phyloP scores from a whole-genome alignment of 352 stramenopile genomes.

The Phytophthora sansomeana region DNA sequence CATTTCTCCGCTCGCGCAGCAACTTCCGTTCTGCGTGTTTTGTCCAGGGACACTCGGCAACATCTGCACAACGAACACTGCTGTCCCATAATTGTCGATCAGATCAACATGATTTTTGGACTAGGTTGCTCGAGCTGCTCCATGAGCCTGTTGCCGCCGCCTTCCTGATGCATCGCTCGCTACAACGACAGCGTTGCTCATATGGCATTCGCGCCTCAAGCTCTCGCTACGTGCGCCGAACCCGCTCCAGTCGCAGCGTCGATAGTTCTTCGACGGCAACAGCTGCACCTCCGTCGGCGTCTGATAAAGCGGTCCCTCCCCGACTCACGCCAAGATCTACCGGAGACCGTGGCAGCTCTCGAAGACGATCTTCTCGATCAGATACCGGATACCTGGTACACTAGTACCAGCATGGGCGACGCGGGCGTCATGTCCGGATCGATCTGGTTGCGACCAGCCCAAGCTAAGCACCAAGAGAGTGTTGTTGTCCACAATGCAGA shows the following conservation, averaged over 20 bases:
- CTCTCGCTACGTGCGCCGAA: constrained; percentile 14
- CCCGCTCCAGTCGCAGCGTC: constrained; percentile 19
- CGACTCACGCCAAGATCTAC: constrained; percentile 3
- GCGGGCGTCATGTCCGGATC: constrained; percentile 19
- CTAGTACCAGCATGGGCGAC: no score
- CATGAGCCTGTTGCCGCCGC: constrained; percentile 1
- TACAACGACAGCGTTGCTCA: not conserved
- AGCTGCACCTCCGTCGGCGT: constrained; percentile 14
- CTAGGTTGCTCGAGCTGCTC: not conserved
- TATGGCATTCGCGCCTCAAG: constrained; percentile 6
- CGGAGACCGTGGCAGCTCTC: constrained; percentile 5
- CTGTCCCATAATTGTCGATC: constrained; percentile 3
- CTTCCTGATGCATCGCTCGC: constrained; percentile 12
- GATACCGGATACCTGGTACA: constrained; percentile 1
- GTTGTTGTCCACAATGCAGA: not conserved
- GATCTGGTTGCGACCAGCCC: constrained; percentile 34
- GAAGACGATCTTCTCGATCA: not conserved
- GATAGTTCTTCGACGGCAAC: constrained; percentile 27
- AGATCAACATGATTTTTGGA: constrained; percentile 2
- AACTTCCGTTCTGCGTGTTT: constrained; percentile 11
- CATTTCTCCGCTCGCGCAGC: not conserved
- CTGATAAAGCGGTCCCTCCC: constrained; percentile 9
- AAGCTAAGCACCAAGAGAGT: constrained; percentile 13
- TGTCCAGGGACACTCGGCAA: constrained; percentile 12
- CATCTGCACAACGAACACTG: constrained; percentile 25